Percentiles rank a stretch among this genome's conserved stretches.
phyloP scores from a whole-genome alignment of 2,329 filamentous ascomycete genomes.

The Dichotomopilus funicola region DNA sequence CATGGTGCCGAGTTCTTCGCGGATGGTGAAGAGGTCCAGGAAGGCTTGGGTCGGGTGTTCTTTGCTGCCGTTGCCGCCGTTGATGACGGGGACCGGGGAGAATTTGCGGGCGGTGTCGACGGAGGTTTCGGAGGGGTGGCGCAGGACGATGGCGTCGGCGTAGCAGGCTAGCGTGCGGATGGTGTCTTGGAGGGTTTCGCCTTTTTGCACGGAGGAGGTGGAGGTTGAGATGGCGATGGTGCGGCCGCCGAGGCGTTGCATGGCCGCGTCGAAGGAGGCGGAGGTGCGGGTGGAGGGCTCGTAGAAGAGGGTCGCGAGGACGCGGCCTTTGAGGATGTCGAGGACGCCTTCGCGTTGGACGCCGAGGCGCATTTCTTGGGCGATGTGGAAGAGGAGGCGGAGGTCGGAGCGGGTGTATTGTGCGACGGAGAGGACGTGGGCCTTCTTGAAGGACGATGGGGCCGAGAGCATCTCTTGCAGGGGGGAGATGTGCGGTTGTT shows the following conservation, averaged over 20 bases:
- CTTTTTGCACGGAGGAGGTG: constrained; percentile 87
- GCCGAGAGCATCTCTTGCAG: constrained; percentile 67
- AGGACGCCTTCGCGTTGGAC: constrained; percentile 89
- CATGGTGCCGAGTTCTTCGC: constrained; percentile 92
- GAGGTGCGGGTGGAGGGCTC: constrained; percentile 96
- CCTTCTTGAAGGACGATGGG: constrained; percentile 76
- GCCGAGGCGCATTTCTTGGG: constrained; percentile 93
- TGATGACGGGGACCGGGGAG: constrained; percentile 88
- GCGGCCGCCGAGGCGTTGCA: constrained; percentile 92
- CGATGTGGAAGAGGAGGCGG: constrained; percentile 90
- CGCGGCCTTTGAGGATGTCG: constrained; percentile 74
- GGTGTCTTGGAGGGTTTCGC: constrained; percentile 87
- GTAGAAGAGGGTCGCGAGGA: constrained; percentile 92
- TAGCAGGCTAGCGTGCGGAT: constrained; percentile 92
- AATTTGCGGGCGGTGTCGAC: constrained; percentile 79
- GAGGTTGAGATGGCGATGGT: constrained; percentile 76
- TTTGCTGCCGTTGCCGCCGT: constrained; percentile 90
- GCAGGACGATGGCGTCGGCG: constrained; percentile 89
- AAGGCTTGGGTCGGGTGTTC: constrained; percentile 98
- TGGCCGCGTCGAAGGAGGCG: constrained; percentile 91
- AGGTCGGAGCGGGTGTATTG: constrained; percentile 84
- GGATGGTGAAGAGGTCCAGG: constrained; percentile 95
- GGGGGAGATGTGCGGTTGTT: constrained; percentile 50
- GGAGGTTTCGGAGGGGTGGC: constrained; percentile 77
- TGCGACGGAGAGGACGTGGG: constrained; percentile 85